Evolutionary conservation across 2,329 filamentous ascomycete genomes (phyloP).

Genomic region (Colletotrichum zoysiae): DNA sequence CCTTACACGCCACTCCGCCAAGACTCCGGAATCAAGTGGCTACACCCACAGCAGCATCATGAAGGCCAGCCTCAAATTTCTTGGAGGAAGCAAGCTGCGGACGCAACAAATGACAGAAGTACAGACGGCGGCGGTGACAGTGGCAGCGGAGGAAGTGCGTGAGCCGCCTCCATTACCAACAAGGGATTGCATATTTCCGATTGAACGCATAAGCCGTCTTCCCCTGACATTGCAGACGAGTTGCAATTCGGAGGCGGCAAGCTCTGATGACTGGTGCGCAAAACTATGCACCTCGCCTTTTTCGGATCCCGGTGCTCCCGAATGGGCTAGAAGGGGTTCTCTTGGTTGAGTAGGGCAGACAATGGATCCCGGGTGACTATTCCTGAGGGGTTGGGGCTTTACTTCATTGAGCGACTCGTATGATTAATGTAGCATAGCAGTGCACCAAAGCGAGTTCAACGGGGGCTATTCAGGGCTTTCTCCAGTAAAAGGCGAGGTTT

Average conservation of each 20-base stretch:
- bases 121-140: neutral
- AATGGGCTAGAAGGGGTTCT: neutral
- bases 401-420: neutral
- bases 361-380: neutral
- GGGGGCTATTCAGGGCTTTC: neutral
- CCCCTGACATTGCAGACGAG: neutral
- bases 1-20: neutral
- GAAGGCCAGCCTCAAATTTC: neutral
- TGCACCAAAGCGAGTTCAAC: neutral
- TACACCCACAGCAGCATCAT: neutral
- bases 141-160: neutral
- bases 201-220: neutral
- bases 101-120: neutral
- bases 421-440: neutral
- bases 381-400: neutral
- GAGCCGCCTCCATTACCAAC: no score
- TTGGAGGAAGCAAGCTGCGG: neutral
- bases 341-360: neutral
- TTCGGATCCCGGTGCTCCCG: neutral
- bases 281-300: neutral
- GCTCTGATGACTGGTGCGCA: neutral
- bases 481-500: neutral
- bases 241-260: no score
- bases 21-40: neutral
- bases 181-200: neutral